Conservation (phyloP, 2,329 filamentous ascomycete species). For the Aureobasidium leucospermi region DNA sequence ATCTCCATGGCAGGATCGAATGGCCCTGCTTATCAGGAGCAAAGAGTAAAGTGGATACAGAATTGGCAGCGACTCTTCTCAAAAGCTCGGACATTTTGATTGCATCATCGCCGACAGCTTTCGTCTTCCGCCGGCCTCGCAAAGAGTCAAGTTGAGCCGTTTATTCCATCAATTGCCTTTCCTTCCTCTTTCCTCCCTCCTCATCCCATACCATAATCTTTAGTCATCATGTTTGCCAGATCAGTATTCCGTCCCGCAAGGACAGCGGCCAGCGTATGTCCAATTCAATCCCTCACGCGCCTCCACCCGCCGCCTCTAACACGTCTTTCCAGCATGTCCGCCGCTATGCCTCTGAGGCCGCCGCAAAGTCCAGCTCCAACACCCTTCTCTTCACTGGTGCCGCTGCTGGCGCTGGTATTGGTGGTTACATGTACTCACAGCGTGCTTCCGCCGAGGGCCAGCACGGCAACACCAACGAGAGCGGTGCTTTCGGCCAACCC, state of each 20-base stretch:
- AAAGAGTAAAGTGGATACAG: not conserved
- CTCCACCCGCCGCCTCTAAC: not conserved
- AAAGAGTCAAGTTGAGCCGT: not conserved
- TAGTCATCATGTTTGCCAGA: conserved; percentile 35
- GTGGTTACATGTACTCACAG: conserved; percentile 46
- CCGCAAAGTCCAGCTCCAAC: conserved; percentile 51
- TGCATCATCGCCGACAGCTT: conserved; percentile 7
- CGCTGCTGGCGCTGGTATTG: conserved; percentile 52
- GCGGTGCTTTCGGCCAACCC: conserved; percentile 20
- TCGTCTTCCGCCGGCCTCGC: not conserved
- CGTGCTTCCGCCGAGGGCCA: conserved; percentile 22
- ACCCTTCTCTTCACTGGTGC: conserved; percentile 54
- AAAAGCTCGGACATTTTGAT: not conserved
- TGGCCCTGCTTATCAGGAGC: not conserved
- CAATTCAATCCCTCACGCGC: conserved; percentile 11
- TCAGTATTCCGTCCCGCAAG: conserved; percentile 35
- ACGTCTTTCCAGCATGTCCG: conserved; percentile 48
- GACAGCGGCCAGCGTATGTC: conserved; percentile 28
- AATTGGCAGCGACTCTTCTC: not conserved
- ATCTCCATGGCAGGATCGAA: no score
- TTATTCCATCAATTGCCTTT: not conserved
- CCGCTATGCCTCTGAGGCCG: conserved; percentile 61
- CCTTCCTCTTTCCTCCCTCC: not conserved
- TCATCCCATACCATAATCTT: not conserved
- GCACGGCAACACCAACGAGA: conserved; percentile 20